Base-by-base conservation (phyloP, 768 basidiomycete genomes). In the Agrocybe pediades region DNA sequence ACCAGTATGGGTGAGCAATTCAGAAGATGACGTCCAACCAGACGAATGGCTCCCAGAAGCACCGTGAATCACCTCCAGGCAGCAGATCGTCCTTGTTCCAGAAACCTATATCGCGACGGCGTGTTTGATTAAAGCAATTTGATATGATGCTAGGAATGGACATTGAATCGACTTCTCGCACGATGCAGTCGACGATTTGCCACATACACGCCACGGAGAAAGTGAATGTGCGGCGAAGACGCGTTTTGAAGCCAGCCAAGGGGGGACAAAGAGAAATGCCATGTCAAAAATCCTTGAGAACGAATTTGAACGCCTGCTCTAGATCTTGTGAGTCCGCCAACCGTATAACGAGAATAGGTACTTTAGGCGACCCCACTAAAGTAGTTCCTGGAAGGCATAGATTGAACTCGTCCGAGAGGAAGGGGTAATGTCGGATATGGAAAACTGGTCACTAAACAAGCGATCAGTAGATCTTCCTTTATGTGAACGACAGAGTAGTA, bases 1-100 rank as follows among this genome's bases (percentile, higher is more conserved):
- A 3, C 3, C 3, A 21, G 11, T 6, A 19, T 27, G 24, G 23
- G 23, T 47, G 25, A 46, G 25, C 36, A 19, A 43, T 23, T 19
- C 30, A 24, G 30, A 45, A 27, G 20, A 43, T 36, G 41, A 41
- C 39, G 41, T 46, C 33, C 29, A 30, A 41, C 54, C 54, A 49
- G 24, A 55, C 11, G 40, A 33, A 15, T 44, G 54, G 54, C 49
- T 36, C 49, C 7, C 15, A 44, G 47, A 55, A 46, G 44, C 17
- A 23, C 21, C 30, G 9, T 25, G 40, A 45, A 45, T 36, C 33
- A 36, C 33, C 13, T 36, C 4, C 33, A 36, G 11, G 33, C 33
- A 36, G 33, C 13, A 36, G 11, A 13, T 36, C 13, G 13, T 13
- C 4, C 6, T 36, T 36, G 33, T 36, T 36, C 33, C 33, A 13